Conservation (phyloP, 2,329 filamentous ascomycete species). For the Thielaviopsis musarum region DNA sequence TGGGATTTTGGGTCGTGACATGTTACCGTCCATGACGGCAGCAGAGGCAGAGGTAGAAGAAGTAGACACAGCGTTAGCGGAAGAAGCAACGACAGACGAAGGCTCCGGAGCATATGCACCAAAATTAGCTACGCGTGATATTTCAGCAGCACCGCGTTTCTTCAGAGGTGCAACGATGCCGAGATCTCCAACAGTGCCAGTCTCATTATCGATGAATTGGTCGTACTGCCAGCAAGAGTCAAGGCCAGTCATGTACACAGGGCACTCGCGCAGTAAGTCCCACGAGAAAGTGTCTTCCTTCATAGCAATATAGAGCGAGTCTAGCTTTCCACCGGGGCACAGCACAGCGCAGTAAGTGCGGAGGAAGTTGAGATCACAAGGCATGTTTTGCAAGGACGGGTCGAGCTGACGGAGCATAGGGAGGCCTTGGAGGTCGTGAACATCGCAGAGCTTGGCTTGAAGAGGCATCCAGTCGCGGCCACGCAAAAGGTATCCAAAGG, state of each 20-base stretch:
- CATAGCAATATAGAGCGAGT: slow-evolving; percentile 44
- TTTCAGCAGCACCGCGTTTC: slow-evolving; percentile 36
- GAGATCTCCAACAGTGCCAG: slow-evolving; percentile 9
- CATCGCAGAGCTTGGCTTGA: slow-evolving; percentile 41
- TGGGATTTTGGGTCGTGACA: slow-evolving; percentile 6
- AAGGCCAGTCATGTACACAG: slow-evolving; percentile 32
- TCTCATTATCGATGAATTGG: slow-evolving; percentile 26
- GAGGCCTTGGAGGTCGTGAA: slow-evolving; percentile 34
- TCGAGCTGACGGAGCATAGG: slow-evolving; percentile 42
- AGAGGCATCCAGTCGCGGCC: slow-evolving; percentile 39
- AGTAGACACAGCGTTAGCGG: background rate
- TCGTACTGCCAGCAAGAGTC: slow-evolving; percentile 39
- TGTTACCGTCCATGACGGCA: background rate
- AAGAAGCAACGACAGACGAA: background rate
- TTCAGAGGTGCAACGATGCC: slow-evolving; percentile 12
- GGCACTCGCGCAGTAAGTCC: slow-evolving; percentile 31
- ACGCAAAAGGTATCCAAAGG: slow-evolving; percentile 32
- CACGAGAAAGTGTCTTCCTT: slow-evolving; percentile 36
- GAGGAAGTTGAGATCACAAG: slow-evolving; percentile 35
- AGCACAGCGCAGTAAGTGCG: slow-evolving; percentile 37
- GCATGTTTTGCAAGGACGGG: slow-evolving; percentile 22
- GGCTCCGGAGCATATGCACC: background rate
- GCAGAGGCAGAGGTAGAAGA: background rate
- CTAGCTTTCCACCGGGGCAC: slow-evolving; percentile 35
- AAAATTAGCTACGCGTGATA: slow-evolving; percentile 25